Percentiles rank a stretch among this genome's conserved stretches.
phyloP scores from a whole-genome alignment of 768 basidiomycete genomes.

The Flagelloscypha sp. region DNA sequence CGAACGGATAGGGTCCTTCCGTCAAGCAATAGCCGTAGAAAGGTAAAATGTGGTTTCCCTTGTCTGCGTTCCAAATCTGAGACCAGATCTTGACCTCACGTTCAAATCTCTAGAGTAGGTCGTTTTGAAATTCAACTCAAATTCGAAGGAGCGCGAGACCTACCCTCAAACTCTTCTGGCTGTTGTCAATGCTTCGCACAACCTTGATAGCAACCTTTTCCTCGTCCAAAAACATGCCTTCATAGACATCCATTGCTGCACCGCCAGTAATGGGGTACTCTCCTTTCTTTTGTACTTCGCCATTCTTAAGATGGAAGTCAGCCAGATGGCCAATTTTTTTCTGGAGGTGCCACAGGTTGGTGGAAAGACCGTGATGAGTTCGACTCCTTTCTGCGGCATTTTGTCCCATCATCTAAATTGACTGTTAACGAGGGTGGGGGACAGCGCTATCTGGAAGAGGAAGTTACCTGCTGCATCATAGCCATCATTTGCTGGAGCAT shows the following conservation, averaged over 20 bases:
- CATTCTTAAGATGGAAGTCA: constrained; percentile 39
- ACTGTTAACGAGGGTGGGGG: not conserved
- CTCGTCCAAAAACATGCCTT: constrained; percentile 44
- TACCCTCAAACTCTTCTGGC: constrained; percentile 37
- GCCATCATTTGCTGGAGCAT: constrained; percentile 35
- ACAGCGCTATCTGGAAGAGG: not conserved
- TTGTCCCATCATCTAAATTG: constrained; percentile 24
- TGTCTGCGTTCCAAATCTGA: constrained; percentile 43
- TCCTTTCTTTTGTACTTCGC: constrained; percentile 44
- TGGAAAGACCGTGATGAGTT: constrained; percentile 35
- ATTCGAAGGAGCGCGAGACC: constrained; percentile 5
- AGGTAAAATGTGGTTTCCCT: constrained; percentile 43
- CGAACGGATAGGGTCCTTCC: constrained; percentile 52
- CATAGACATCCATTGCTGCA: constrained; percentile 45
- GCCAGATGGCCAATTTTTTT: constrained; percentile 37
- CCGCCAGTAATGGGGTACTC: constrained; percentile 43
- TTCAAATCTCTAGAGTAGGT: constrained; percentile 33
- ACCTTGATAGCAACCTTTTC: constrained; percentile 54
- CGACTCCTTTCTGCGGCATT: constrained; percentile 20
- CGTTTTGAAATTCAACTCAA: constrained; percentile 4
- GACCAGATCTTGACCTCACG: constrained; percentile 50
- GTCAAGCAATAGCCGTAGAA: constrained; percentile 50
- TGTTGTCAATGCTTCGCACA: constrained; percentile 41
- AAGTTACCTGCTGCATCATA: constrained; percentile 40
- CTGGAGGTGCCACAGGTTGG: constrained; percentile 45